Conservation (phyloP, 495 filamentous ascomycete species). For the Letharia lupina region DNA sequence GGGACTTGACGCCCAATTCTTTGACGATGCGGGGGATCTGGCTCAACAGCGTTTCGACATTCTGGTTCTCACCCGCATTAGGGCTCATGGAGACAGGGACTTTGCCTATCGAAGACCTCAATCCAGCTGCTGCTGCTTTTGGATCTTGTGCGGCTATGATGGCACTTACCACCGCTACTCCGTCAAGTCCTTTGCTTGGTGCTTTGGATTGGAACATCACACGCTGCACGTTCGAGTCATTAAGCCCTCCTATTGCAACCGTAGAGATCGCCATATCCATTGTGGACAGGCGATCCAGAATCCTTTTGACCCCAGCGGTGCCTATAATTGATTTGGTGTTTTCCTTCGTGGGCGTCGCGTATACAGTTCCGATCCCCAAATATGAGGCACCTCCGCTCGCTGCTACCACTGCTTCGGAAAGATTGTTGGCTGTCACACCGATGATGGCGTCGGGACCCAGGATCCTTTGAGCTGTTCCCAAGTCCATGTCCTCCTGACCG, state of each 20-base stretch:
- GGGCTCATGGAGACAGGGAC: conserved; percentile 41
- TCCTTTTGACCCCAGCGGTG: conserved; percentile 61
- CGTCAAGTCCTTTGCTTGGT: conserved; percentile 51
- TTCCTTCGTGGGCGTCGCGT: conserved; percentile 68
- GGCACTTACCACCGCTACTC: conserved; percentile 83
- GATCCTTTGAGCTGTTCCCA: conserved; percentile 57
- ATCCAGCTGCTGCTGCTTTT: conserved; percentile 46
- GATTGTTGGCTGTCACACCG: conserved; percentile 62
- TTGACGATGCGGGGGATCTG: conserved; percentile 49
- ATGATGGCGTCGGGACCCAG: conserved; percentile 65
- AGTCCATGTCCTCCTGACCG: conserved; percentile 86
- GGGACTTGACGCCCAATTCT: conserved; percentile 50
- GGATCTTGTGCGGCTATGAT: conserved; percentile 69
- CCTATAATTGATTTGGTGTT: conserved; percentile 81
- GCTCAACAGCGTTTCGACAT: conserved; percentile 35
- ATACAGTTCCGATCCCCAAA: conserved; percentile 80
- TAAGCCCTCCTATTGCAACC: conserved; percentile 86
- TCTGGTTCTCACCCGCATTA: conserved; percentile 24
- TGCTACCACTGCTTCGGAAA: conserved; percentile 59
- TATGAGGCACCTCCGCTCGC: conserved; percentile 71
- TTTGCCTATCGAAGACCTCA: conserved; percentile 43
- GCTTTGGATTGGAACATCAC: conserved; percentile 58
- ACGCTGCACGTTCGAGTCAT: conserved; percentile 62
- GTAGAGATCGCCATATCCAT: conserved; percentile 42
- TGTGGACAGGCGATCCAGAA: conserved; percentile 51